Evolutionary conservation across 371 early-diverging fungal species (phyloP).

Genomic region (Globomyces sp.): DNA sequence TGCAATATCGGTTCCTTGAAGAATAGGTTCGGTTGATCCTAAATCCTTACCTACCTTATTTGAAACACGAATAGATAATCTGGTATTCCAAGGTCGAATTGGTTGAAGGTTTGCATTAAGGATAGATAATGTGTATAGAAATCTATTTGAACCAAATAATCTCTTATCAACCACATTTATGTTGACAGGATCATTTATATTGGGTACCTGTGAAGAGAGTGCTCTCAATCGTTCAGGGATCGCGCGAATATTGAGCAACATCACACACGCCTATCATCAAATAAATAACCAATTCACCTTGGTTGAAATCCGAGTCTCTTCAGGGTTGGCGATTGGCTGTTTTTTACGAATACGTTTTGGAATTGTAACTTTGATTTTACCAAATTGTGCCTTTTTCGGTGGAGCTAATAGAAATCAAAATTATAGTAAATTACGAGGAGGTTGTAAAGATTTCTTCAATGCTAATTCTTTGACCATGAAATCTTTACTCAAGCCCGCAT

Average conservation of each 20-base stretch:
- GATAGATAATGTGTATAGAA: constrained; percentile 1
- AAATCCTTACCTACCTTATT: constrained; percentile 17
- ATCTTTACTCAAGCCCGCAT: neutral
- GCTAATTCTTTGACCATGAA: neutral
- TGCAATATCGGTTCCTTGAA: constrained; percentile 15
- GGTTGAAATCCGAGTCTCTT: neutral
- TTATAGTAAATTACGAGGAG: neutral
- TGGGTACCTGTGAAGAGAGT: constrained; percentile 7
- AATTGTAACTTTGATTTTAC: constrained; percentile 16
- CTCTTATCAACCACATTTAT: neutral
- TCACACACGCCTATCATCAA: constrained; percentile 25
- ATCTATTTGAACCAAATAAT: neutral
- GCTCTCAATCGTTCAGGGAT: constrained; percentile 21
- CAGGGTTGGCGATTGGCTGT: neutral
- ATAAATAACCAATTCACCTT: neutral
- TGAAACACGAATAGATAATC: constrained; percentile 15
- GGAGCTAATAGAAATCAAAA: neutral
- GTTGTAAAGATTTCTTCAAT: constrained; percentile 3
- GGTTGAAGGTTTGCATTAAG: constrained; percentile 2
- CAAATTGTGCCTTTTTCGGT: constrained; percentile 13
- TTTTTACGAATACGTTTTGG: constrained; percentile 15
- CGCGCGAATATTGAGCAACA: constrained; percentile 31
- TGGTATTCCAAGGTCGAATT: constrained; percentile 25
- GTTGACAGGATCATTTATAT: neutral
- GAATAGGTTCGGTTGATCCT: constrained; percentile 14